Evolutionary conservation across 176 grass and related monocot genomes (phyloP).

Genomic region (Hordeum marinum): DNA sequence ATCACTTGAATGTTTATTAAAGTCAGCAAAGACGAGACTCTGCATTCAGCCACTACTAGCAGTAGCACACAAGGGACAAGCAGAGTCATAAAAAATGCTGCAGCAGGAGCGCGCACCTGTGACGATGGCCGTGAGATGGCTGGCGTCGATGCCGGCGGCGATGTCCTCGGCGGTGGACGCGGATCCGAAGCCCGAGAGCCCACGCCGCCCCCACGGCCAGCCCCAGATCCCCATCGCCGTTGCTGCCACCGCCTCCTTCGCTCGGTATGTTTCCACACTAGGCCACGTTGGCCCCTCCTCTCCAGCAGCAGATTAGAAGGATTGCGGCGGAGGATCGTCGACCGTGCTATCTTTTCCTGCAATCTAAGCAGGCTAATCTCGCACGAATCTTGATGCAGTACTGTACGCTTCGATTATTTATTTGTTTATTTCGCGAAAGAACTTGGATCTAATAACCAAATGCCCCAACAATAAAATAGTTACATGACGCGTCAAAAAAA

Average conservation of each 20-base stretch:
- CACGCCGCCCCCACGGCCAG: constrained; percentile 42
- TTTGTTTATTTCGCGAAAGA: too few species aligned
- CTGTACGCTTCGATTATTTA: not conserved
- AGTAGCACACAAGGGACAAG: too few species aligned
- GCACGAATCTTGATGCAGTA: not conserved
- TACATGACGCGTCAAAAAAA: too few species aligned
- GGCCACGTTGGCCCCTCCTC: not conserved
- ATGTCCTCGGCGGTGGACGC: constrained; percentile 72
- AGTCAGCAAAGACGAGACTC: not conserved
- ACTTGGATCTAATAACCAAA: too few species aligned
- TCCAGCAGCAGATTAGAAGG: not conserved
- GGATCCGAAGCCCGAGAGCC: constrained; percentile 49
- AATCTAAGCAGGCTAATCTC: not conserved
- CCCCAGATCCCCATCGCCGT: constrained; percentile 42
- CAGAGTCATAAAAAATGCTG: not conserved
- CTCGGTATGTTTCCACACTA: too few species aligned
- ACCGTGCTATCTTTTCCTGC: not conserved
- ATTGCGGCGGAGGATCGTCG: not conserved
- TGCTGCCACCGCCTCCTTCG: not conserved
- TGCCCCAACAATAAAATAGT: too few species aligned
- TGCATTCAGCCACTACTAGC: not conserved
- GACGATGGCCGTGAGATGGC: constrained; percentile 70
- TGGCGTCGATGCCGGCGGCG: constrained; percentile 69
- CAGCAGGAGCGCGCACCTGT: constrained; percentile 38
- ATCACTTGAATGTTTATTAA: not conserved